Percentiles rank a stretch among this genome's conserved stretches.
Evolutionary conservation across 2,329 filamentous ascomycete species (phyloP).

Genomic region (Pseudocercospora macadamiae): DNA sequence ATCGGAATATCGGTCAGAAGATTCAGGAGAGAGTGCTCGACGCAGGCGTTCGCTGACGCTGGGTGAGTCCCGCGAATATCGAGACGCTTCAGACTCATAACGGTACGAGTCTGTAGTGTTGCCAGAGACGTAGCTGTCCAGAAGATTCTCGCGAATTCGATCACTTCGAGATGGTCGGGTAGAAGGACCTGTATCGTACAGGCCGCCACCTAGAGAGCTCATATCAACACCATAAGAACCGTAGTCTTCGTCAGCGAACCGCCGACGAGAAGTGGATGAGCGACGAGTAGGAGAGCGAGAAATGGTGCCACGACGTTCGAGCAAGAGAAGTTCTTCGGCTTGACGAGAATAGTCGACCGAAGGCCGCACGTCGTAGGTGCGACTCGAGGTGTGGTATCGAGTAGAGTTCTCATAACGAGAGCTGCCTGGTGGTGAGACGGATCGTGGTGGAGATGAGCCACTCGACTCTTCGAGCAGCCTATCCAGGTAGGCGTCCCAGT

Average conservation of each 20-base stretch:
- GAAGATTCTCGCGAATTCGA: too few species aligned
- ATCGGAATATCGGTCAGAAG: not conserved
- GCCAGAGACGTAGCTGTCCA: not conserved
- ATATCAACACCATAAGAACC: constrained; percentile 7
- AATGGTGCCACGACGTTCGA: not conserved
- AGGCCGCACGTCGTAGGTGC: not conserved
- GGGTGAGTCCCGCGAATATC: not conserved
- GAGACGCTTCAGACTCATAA: not conserved
- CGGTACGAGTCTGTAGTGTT: not conserved
- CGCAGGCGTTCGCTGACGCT: not conserved
- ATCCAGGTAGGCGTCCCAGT: too few species aligned
- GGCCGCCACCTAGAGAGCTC: not conserved
- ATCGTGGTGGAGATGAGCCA: not conserved
- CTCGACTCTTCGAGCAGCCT: too few species aligned
- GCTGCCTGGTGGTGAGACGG: not conserved
- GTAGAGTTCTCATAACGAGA: not conserved
- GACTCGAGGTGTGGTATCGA: not conserved
- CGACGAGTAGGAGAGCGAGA: not conserved
- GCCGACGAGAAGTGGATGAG: too few species aligned
- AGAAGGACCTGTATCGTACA: not conserved
- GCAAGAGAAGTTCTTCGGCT: not conserved
- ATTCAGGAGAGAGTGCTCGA: not conserved
- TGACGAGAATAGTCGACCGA: not conserved
- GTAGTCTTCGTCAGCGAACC: too few species aligned
- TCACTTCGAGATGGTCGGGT: too few species aligned